phyloP scores from a whole-genome alignment of 164 flowering plant genomes.

The Annona cherimola region DNA sequence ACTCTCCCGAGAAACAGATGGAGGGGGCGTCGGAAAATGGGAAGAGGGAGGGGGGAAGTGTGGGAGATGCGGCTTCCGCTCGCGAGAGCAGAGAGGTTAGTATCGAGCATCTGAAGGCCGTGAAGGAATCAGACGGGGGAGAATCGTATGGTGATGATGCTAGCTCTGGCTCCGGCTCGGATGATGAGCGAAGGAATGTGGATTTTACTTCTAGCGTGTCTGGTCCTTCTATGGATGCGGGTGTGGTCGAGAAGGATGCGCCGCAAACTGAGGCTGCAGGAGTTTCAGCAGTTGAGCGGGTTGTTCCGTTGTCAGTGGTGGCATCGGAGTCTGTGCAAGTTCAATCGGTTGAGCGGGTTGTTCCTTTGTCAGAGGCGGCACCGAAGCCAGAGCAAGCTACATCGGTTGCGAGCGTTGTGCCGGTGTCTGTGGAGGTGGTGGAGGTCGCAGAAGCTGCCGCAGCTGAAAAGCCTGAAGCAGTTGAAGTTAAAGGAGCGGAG shows the following conservation, averaged over 20 bases:
- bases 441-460: not conserved
- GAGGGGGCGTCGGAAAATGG: constrained; percentile 9
- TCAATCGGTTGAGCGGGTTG: not conserved
- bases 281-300: not conserved
- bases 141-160: constrained; percentile 1
- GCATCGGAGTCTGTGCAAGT: not conserved
- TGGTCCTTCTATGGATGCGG: not conserved
- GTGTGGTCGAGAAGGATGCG: not conserved
- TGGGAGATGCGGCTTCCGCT: constrained; percentile 2
- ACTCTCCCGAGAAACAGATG: not conserved
- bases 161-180: constrained; percentile 34
- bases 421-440: not conserved
- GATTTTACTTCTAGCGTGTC: not conserved
- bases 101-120: constrained; percentile 11
- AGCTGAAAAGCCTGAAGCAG: not conserved
- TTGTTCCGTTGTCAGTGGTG: constrained; percentile 7
- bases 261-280: not conserved
- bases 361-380: not conserved
- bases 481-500: not conserved
- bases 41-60: constrained; percentile 14
- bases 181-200: constrained; percentile 15
- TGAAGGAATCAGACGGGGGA: constrained; percentile 2
- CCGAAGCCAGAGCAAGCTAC: not conserved
- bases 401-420: not conserved
- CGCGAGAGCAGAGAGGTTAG: constrained; percentile 8